Evolutionary conservation across 306 rosid species (phyloP), one percentile per base, ranked within the genome.

Genomic region (Vigna radiata): DNA sequence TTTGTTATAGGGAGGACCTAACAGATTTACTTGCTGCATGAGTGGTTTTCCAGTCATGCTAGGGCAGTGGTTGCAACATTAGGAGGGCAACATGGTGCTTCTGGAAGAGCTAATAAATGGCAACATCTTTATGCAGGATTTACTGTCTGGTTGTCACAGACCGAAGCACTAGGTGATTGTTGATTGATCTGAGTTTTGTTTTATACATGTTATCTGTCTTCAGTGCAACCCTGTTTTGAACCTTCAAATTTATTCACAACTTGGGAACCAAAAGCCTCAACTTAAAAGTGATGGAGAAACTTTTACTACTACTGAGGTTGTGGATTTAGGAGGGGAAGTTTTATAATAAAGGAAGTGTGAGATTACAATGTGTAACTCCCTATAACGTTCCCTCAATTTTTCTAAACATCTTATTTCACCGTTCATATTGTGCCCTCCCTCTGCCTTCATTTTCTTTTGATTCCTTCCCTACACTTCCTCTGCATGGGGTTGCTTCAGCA

Each of bases 111-210:
- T 68, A 87, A 86, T 82, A 86, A 87, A 60, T 95, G 99, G 97
- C 83, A 16, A 77, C 96, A 95, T 88, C 97, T 95, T 48, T 79
- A 86, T 81, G 92, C 97, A 2, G 97, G 99, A 67, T 95, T 92
- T 84, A 92, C 94, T 19, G 80, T 92, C 75, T 95, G 97, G 97
- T 79, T 95, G 83, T 95, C 97, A 27, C 89, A 86, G 64, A 95
- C 97, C n/a, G 89, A 90, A 77, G 91, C 97, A 60, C 33, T 48
- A 61, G 97, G 97, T 90, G 70, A 71, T 43, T 61, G 43, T 76
- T 70, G 16, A 69, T 79, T 8, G 2, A 49, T 53, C 33, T 54
- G 70, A n/a, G 21, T 60, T 41, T 9, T 53, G 14, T 19, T 61
- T 75, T 55, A 19, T 53, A 56, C 71, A 66, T 16, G 36, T 79